Percentiles rank a stretch among this genome's conserved stretches.
Conservation (phyloP, 129 eudicot genomes). For the Escallonia herrerae region DNA sequence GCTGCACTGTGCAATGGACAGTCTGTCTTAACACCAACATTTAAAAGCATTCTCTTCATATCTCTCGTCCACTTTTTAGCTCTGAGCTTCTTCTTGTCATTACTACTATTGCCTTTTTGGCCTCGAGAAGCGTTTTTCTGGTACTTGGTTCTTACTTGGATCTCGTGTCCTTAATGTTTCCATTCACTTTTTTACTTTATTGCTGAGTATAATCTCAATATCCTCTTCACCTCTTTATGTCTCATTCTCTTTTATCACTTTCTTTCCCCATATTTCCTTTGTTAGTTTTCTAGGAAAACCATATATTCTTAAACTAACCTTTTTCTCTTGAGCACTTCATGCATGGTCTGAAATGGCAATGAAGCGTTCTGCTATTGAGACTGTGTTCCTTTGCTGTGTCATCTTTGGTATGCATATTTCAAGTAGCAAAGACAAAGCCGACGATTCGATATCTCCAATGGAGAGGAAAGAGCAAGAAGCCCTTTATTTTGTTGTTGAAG, state of each 20-base stretch:
- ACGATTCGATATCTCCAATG: constrained; percentile 19
- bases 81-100: not conserved
- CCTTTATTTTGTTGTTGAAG: constrained; percentile 35
- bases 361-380: not conserved
- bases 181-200: not conserved
- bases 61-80: not conserved
- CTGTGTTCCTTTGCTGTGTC: not conserved
- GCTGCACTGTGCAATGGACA: no score
- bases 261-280: not conserved
- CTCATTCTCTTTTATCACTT: not conserved
- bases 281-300: not conserved
- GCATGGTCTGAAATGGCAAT: not conserved
- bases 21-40: no score
- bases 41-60: no score
- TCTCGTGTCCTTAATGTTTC: not conserved
- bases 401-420: not conserved
- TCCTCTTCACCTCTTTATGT: not conserved
- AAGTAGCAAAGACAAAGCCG: constrained; percentile 8
- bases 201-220: not conserved
- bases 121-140: not conserved
- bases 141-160: not conserved
- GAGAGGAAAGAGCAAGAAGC: constrained; percentile 34
- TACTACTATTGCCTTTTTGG: not conserved
- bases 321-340: not conserved
- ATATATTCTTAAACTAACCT: not conserved